Conservation (phyloP, 768 basidiomycete genomes). For the Russula virescens region DNA sequence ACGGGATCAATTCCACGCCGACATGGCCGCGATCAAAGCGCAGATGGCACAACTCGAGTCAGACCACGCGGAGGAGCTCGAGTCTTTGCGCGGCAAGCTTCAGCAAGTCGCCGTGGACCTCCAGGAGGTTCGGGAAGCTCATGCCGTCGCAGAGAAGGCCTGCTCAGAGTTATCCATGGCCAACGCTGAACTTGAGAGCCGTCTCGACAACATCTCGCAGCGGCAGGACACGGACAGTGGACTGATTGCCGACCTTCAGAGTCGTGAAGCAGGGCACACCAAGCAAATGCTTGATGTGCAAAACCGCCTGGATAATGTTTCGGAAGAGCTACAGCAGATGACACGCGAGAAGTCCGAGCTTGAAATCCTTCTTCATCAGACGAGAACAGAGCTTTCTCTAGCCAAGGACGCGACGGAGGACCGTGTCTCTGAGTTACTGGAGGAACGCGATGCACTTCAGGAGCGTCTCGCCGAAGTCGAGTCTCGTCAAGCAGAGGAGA, state of each 20-base stretch:
- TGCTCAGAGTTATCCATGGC: conserved; percentile 19
- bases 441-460: conserved; percentile 32
- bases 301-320: conserved; percentile 3
- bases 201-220: conserved; percentile 4
- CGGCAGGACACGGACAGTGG: conserved; percentile 8
- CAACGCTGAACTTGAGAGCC: conserved; percentile 19
- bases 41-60: conserved; percentile 18
- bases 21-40: background rate
- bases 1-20: conserved; percentile 9
- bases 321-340: conserved; percentile 10
- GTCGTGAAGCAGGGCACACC: background rate
- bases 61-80: conserved; percentile 23
- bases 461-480: conserved; percentile 26
- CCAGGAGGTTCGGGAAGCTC: conserved; percentile 19
- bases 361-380: conserved; percentile 9
- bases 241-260: conserved; percentile 3
- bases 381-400: background rate
- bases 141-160: conserved; percentile 32
- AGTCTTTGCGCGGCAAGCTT: conserved; percentile 25
- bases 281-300: conserved; percentile 9
- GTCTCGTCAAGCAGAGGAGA: conserved; percentile 24
- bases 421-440: conserved; percentile 14
- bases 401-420: conserved; percentile 1
- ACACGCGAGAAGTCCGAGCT: conserved; percentile 12
- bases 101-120: conserved; percentile 23